Conservation (phyloP, 768 basidiomycete species). For the Dictyophora rubrovolvata region DNA sequence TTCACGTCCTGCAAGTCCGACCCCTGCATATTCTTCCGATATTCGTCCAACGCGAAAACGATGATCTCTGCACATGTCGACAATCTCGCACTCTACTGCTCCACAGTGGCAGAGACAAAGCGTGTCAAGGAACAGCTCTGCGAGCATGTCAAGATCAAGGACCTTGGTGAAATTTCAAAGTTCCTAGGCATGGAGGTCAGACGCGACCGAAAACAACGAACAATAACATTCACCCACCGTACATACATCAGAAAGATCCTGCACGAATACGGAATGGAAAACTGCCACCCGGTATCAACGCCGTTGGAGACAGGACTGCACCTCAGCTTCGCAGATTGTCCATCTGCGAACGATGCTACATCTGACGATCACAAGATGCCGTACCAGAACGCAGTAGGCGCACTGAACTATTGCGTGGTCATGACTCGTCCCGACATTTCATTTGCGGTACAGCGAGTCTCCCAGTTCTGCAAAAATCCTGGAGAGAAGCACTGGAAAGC, state of each 20-base stretch:
- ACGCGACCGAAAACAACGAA: not conserved
- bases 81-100: constrained; percentile 17
- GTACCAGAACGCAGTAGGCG: constrained; percentile 11
- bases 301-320: constrained; percentile 16
- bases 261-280: constrained; percentile 9
- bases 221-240: not conserved
- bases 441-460: constrained; percentile 11
- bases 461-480: constrained; percentile 10
- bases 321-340: constrained; percentile 3
- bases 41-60: constrained; percentile 4
- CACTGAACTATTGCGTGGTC: constrained; percentile 15
- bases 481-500: constrained; percentile 7
- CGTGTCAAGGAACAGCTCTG: constrained; percentile 21
- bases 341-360: not conserved
- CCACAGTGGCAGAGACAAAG: constrained; percentile 7
- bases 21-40: constrained; percentile 24
- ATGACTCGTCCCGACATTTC: constrained; percentile 19
- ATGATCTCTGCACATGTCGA: constrained; percentile 29
- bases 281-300: constrained; percentile 10
- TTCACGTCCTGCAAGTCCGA: constrained; percentile 24
- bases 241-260: constrained; percentile 9
- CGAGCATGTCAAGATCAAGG: not conserved
- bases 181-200: constrained; percentile 4
- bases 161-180: not conserved
- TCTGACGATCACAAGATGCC: not conserved